These are phyloP conservation scores for Alternaria metachromatica DNA, from an alignment of 2,329 filamentous ascomycete species.

Conservation along the genomic window DNA sequence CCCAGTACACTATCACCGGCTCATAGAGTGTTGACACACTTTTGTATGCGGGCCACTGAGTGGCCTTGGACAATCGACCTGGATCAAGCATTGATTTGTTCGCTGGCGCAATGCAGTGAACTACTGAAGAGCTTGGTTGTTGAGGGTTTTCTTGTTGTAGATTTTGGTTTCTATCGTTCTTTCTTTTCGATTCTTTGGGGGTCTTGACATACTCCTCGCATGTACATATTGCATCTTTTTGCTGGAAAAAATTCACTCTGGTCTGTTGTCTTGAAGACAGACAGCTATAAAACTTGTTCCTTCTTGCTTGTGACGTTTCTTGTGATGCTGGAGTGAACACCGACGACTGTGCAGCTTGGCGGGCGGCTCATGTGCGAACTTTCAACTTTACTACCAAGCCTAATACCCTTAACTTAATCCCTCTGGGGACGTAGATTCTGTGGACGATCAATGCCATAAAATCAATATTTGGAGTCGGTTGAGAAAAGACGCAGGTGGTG, in stretches of 20 bases:
- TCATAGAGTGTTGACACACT: slow-evolving; percentile 9
- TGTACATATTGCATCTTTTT: slow-evolving; percentile 9
- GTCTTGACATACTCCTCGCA: background rate
- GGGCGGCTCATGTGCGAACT: background rate
- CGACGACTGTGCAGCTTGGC: background rate
- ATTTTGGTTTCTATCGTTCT: background rate
- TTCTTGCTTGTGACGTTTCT: background rate
- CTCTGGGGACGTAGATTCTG: too few relatives aligned
- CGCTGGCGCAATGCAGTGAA: background rate
- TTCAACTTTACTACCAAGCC: too few relatives aligned
- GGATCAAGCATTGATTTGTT: background rate
- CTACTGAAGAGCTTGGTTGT: background rate
- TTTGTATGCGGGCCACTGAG: background rate
- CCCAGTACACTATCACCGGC: slow-evolving; percentile 33
- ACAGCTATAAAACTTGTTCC: background rate
- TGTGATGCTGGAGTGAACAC: background rate
- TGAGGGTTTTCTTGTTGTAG: background rate
- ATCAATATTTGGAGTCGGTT: too few relatives aligned
- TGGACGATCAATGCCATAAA: too few relatives aligned
- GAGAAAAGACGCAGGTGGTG: background rate
- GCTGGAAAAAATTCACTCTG: background rate
- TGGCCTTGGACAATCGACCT: background rate
- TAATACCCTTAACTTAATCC: too few relatives aligned
- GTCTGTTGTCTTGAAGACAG: background rate
- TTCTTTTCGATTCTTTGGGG: background rate